Conservation (phyloP, 2,329 filamentous ascomycete genomes). For the Colletotrichum chlorophyti region DNA sequence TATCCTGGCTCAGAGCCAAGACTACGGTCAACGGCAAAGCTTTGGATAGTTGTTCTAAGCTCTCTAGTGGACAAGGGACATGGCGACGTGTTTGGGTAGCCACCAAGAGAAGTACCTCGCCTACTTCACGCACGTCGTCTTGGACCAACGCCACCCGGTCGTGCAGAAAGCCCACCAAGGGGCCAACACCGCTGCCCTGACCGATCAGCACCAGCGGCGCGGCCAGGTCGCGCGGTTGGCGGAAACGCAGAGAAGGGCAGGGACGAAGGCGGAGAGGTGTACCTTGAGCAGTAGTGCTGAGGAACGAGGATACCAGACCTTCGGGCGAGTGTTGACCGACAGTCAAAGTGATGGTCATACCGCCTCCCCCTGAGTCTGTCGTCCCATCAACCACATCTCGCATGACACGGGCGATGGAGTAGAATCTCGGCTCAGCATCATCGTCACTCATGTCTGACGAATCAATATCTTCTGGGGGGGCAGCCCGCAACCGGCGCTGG, state of each 20-base stretch:
- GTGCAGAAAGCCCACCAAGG: slow-evolving; percentile 20
- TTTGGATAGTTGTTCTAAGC: slow-evolving; percentile 7
- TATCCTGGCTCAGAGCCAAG: slow-evolving; percentile 18
- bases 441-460: background rate
- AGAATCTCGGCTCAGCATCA: slow-evolving; percentile 21
- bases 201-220: slow-evolving; percentile 13
- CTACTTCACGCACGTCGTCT: background rate
- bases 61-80: slow-evolving; percentile 13
- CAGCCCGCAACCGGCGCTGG: background rate
- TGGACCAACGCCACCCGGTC: slow-evolving; percentile 4
- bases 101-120: slow-evolving; percentile 11
- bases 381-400: background rate
- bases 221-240: slow-evolving; percentile 11
- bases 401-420: slow-evolving; percentile 17
- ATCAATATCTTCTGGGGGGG: background rate
- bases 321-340: slow-evolving; percentile 20
- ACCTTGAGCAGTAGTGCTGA: slow-evolving; percentile 3
- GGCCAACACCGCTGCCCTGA: slow-evolving; percentile 10
- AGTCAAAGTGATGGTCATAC: slow-evolving; percentile 14
- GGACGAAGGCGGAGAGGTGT: slow-evolving; percentile 15
- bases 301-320: slow-evolving; percentile 15
- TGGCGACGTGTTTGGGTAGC: slow-evolving; percentile 16
- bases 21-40: slow-evolving; percentile 5
- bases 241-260: slow-evolving; percentile 17
- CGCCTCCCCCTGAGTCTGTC: background rate